phyloP scores from a whole-genome alignment of 1,139 yeast species.

The Pichia sp. region DNA sequence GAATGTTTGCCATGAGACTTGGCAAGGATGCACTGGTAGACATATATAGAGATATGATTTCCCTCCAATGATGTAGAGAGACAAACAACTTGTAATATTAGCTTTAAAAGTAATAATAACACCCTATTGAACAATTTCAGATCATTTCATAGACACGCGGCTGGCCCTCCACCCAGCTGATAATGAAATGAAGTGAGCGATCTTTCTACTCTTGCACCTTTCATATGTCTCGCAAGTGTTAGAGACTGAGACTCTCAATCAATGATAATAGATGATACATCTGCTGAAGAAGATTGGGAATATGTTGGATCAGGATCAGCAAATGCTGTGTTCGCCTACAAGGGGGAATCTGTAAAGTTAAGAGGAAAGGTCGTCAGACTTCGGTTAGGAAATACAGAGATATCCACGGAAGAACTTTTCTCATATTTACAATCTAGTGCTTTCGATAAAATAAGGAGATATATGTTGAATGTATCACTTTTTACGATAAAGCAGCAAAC shows the following conservation, averaged over 20 bases:
- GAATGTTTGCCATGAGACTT: conserved; percentile 49
- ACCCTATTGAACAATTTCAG: no score
- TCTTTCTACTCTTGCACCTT: no score
- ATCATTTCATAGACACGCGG: no score
- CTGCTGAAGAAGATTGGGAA: conserved; percentile 18
- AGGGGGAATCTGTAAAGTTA: conserved; percentile 14
- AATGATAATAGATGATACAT: neutral
- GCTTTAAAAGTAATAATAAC: neutral
- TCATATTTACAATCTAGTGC: conserved; percentile 14
- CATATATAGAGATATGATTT: conserved; percentile 62
- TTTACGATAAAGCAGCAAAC: neutral
- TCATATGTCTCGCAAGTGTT: no score
- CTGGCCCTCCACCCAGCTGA: no score
- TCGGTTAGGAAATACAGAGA: conserved; percentile 17
- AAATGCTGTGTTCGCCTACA: conserved; percentile 25
- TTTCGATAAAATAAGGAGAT: conserved; percentile 16
- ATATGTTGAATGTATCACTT: conserved; percentile 12
- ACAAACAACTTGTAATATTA: neutral
- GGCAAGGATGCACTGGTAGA: conserved; percentile 55
- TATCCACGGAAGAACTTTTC: conserved; percentile 21
- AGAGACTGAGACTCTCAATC: neutral
- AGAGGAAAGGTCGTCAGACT: conserved; percentile 24
- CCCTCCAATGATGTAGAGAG: conserved; percentile 21
- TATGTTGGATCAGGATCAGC: conserved; percentile 28
- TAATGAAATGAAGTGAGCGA: no score